These are phyloP conservation scores for Phalaenopsis aphrodite DNA, from an alignment of 106 monocot species.

Conservation along the genomic window DNA sequence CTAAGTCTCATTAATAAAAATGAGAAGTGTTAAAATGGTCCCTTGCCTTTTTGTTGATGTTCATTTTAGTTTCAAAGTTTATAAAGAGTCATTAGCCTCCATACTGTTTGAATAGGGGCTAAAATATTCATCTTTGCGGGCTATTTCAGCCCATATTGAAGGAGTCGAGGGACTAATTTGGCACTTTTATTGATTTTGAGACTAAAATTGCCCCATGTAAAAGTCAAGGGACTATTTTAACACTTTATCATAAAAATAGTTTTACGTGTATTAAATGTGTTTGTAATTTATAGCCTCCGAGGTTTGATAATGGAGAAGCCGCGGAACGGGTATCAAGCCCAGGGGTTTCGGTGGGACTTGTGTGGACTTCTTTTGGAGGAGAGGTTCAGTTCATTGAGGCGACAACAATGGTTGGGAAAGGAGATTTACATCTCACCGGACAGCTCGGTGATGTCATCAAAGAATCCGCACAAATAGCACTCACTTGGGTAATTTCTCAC, in stretches of 20 bases:
- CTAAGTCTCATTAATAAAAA: too few relatives aligned
- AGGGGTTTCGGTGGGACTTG: slow-evolving; percentile 88
- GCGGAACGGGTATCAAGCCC: slow-evolving; percentile 72
- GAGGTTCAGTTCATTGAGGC: slow-evolving; percentile 98
- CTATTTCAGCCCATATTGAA: too few relatives aligned
- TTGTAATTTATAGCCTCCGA: slow-evolving; percentile 60
- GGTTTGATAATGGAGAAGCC: slow-evolving; percentile 78
- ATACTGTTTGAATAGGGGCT: too few relatives aligned
- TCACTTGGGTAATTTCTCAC: slow-evolving; percentile 73
- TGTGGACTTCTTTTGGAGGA: slow-evolving; percentile 95
- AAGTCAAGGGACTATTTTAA: neutral
- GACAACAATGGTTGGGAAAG: slow-evolving; percentile 84
- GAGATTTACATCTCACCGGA: slow-evolving; percentile 89
- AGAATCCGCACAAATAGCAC: slow-evolving; percentile 97
- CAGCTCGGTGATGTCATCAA: slow-evolving; percentile 99
- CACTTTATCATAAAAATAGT: neutral
- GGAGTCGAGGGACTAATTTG: too few relatives aligned
- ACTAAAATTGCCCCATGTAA: too few relatives aligned
- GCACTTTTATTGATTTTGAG: too few relatives aligned
- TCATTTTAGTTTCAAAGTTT: too few relatives aligned
- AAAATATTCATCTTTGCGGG: too few relatives aligned
- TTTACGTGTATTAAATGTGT: neutral
- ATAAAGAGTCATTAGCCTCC: too few relatives aligned
- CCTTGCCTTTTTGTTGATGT: too few relatives aligned
- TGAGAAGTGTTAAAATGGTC: too few relatives aligned